Conservation (phyloP, 2,329 filamentous ascomycete genomes). For the Dryadomyces quercus-mongolicae region DNA sequence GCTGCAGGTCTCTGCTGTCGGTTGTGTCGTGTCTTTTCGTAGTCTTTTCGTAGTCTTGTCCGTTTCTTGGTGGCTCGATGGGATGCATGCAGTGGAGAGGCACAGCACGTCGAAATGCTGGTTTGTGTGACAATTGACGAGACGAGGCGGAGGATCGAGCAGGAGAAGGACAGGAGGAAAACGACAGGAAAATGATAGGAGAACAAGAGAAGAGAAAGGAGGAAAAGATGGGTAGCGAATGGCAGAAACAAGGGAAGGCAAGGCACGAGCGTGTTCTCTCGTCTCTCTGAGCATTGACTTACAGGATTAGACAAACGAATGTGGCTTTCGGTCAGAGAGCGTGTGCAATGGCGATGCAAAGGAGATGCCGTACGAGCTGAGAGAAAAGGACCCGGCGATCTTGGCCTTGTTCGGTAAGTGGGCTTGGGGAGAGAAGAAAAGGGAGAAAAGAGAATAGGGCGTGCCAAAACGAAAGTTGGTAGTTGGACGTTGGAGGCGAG, state of each 20-base stretch:
- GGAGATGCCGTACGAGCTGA: neutral
- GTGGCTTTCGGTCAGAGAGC: neutral
- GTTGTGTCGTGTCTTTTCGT: neutral
- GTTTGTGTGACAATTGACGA: neutral
- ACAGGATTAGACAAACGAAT: neutral
- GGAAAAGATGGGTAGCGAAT: neutral
- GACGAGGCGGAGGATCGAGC: neutral
- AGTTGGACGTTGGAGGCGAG: neutral
- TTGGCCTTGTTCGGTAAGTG: slow-evolving; percentile 7
- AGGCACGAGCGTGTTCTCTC: neutral
- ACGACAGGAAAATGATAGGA: neutral
- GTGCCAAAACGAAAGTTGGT: neutral
- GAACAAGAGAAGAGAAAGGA: neutral
- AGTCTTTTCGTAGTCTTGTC: neutral
- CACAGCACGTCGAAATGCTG: neutral
- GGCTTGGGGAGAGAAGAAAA: neutral
- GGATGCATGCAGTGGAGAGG: neutral
- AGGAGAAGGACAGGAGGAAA: neutral
- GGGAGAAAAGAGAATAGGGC: neutral
- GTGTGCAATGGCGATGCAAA: neutral
- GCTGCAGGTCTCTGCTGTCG: neutral
- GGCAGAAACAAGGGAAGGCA: neutral
- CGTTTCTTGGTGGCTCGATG: neutral
- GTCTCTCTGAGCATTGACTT: neutral
- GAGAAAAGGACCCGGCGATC: slow-evolving; percentile 7